Percentiles rank a stretch among this genome's conserved stretches.
These are phyloP conservation scores for Ochetophila trinervis DNA, from an alignment of 306 rosid species.

Conservation along the genomic window DNA sequence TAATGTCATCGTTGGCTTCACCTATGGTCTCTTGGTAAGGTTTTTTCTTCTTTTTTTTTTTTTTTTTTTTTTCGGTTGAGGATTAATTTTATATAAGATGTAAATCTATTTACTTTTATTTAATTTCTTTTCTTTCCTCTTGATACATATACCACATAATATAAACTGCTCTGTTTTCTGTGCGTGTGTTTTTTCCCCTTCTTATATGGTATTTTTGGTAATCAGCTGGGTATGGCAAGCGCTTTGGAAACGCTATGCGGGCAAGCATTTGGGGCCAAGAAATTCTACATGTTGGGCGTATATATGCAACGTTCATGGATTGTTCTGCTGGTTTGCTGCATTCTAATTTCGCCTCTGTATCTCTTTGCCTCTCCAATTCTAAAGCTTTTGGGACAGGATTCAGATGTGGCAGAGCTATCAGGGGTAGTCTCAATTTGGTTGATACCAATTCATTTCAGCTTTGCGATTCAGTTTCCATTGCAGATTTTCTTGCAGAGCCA, in stretches of 20 bases:
- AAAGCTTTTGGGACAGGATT: conserved; percentile 31
- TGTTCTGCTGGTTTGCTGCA: conserved; percentile 23
- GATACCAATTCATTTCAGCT: conserved; percentile 36
- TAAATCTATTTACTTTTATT: background rate
- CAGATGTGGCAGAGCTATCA: conserved; percentile 32
- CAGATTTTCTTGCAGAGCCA: conserved; percentile 40
- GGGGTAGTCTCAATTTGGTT: conserved; percentile 32
- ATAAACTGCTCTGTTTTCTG: too few relatives aligned
- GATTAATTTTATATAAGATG: fast-evolving
- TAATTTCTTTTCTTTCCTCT: too few relatives aligned
- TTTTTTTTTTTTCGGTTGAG: too few relatives aligned
- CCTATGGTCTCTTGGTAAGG: conserved; percentile 19
- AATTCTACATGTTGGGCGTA: conserved; percentile 32
- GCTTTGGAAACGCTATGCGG: conserved; percentile 45
- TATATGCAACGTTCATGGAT: conserved; percentile 44
- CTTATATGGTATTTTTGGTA: background rate
- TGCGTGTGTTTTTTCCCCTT: background rate
- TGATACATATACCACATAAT: too few relatives aligned
- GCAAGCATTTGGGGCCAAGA: conserved; percentile 43
- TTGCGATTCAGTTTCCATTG: conserved; percentile 31
- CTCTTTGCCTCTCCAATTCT: conserved; percentile 33
- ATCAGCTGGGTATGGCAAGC: conserved; percentile 43
- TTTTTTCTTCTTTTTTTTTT: too few relatives aligned
- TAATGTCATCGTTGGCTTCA: conserved; percentile 16
- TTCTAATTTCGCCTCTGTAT: conserved; percentile 25